Evolutionary conservation across 2,329 filamentous ascomycete species (phyloP).

Genomic region (Scedosporium minutisporum): DNA sequence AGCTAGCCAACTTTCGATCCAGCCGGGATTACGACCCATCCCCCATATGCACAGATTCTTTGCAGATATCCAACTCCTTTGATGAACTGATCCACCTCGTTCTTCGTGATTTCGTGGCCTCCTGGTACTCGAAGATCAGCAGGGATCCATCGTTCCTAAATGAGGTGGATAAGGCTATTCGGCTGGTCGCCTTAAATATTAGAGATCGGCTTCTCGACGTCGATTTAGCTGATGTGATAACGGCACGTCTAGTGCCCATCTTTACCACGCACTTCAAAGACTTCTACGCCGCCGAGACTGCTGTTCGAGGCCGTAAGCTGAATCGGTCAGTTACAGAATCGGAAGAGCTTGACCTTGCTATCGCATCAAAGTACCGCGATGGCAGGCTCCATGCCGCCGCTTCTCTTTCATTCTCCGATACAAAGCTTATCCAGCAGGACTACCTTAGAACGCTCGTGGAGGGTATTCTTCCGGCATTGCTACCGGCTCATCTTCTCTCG

Average conservation of each 20-base stretch:
- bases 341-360: constrained; percentile 88
- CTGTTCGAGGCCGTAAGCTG: constrained; percentile 77
- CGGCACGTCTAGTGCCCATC: constrained; percentile 76
- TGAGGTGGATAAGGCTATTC: constrained; percentile 74
- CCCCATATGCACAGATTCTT: constrained; percentile 66
- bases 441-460: constrained; percentile 71
- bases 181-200: constrained; percentile 61
- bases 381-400: constrained; percentile 83
- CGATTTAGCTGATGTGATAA: constrained; percentile 76
- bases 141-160: constrained; percentile 69
- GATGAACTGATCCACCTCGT: constrained; percentile 71
- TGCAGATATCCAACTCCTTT: constrained; percentile 67
- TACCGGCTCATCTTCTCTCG: constrained; percentile 64
- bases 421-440: constrained; percentile 76
- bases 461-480: constrained; percentile 61
- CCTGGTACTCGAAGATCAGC: constrained; percentile 86
- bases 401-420: constrained; percentile 72
- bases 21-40: constrained; percentile 57
- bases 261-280: constrained; percentile 82
- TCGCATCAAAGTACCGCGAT: constrained; percentile 87
- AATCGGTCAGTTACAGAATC: constrained; percentile 89
- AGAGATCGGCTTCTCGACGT: constrained; percentile 62
- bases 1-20: constrained; percentile 56
- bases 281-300: constrained; percentile 81
- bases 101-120: constrained; percentile 72